Percentiles rank a stretch among this genome's conserved stretches.
phyloP scores from a whole-genome alignment of 2,329 filamentous ascomycete species.

The Epichloe scottii region DNA sequence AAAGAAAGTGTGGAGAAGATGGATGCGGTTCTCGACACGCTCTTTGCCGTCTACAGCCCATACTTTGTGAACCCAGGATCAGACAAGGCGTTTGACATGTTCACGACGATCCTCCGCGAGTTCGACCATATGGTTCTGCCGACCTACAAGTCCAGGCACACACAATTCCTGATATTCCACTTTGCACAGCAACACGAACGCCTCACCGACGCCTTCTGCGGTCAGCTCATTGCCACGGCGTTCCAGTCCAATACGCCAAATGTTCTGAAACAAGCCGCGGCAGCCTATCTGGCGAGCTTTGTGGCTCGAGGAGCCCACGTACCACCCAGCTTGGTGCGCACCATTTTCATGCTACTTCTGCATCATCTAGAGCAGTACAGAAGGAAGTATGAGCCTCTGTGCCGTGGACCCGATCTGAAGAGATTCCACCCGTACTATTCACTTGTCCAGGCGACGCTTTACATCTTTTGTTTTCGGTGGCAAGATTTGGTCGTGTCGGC shows the following conservation, averaged over 20 bases:
- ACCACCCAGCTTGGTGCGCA: constrained; percentile 60
- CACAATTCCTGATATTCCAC: constrained; percentile 92
- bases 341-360: constrained; percentile 69
- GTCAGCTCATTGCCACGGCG: constrained; percentile 45
- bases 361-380: constrained; percentile 66
- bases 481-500: constrained; percentile 64
- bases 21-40: constrained; percentile 74
- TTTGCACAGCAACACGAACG: constrained; percentile 73
- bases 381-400: constrained; percentile 56
- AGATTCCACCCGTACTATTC: constrained; percentile 79
- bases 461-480: constrained; percentile 98
- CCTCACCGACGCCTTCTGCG: constrained; percentile 72
- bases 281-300: constrained; percentile 88
- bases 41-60: constrained; percentile 73
- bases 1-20: constrained; percentile 82
- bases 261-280: constrained; percentile 69
- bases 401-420: constrained; percentile 73
- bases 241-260: constrained; percentile 53
- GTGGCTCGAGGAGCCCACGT: constrained; percentile 82
- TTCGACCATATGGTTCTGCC: constrained; percentile 83
- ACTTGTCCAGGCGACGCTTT: constrained; percentile 76
- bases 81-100: constrained; percentile 56
- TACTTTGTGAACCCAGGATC: constrained; percentile 58
- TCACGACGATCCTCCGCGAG: constrained; percentile 70
- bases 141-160: constrained; percentile 82